Evolutionary conservation across 2,329 filamentous ascomycete genomes (phyloP).

Genomic region (Aspergillus sp.): DNA sequence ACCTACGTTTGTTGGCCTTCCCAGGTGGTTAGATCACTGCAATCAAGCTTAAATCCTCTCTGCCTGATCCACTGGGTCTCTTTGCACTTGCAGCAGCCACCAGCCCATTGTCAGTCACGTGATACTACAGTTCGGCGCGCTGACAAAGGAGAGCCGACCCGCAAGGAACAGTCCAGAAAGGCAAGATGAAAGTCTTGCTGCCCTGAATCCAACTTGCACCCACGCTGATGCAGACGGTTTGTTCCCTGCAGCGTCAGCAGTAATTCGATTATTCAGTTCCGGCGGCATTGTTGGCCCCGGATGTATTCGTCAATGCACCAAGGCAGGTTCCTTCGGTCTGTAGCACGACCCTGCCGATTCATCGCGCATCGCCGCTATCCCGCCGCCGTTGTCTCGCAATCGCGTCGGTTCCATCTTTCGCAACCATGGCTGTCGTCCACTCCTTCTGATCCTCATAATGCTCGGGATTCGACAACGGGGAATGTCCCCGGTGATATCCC

Average conservation of each 20-base stretch:
- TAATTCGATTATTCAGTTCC: slow-evolving; percentile 20
- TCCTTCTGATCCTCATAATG: slow-evolving; percentile 32
- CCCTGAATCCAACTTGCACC: neutral
- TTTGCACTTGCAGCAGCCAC: neutral
- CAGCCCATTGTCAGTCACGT: neutral
- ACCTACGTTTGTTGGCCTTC: neutral
- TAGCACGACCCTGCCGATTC: slow-evolving; percentile 41
- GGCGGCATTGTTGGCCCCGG: slow-evolving; percentile 31
- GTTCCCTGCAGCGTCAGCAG: slow-evolving; percentile 23
- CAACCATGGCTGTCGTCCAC: slow-evolving; percentile 30
- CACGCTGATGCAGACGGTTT: slow-evolving; percentile 20
- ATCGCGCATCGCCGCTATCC: slow-evolving; percentile 41
- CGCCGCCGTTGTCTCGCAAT: slow-evolving; percentile 23
- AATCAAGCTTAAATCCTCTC: slow-evolving; percentile 1
- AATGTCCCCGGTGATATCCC: slow-evolving; percentile 26
- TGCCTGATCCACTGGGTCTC: neutral
- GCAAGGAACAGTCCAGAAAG: neutral
- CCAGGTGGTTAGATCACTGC: neutral
- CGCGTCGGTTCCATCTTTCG: slow-evolving; percentile 39
- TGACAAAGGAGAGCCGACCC: slow-evolving; percentile 1
- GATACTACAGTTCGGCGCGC: neutral
- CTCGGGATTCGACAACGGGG: slow-evolving; percentile 22
- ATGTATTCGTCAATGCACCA: slow-evolving; percentile 45
- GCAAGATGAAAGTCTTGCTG: slow-evolving; percentile 2
- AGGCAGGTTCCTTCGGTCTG: slow-evolving; percentile 36